Evolutionary conservation across 2,329 filamentous ascomycete species (phyloP).

Genomic region (Monilinia aucupariae): DNA sequence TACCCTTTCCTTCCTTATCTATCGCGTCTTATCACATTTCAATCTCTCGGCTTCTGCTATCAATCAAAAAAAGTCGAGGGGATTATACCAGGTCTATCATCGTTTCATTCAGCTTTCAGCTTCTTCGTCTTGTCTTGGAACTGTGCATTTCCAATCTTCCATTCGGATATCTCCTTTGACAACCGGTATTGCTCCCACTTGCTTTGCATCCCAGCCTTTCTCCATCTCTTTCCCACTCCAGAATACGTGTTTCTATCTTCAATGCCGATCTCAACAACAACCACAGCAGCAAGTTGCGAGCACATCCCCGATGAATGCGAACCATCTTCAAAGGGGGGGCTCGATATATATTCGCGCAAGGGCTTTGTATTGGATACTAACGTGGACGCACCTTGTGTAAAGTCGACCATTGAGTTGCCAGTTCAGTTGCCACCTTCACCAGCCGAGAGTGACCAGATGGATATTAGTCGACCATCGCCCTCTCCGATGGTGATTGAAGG

Average conservation of each 20-base stretch:
- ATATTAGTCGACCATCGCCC: conserved; percentile 19
- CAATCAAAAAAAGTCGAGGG: background rate
- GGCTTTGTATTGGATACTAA: background rate
- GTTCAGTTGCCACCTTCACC: conserved; percentile 28
- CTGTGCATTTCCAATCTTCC: background rate
- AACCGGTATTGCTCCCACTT: background rate
- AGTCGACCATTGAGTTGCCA: conserved; percentile 15
- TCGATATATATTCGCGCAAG: conserved; percentile 1
- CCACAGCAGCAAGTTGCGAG: background rate
- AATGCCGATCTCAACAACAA: conserved; percentile 3
- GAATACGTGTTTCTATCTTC: background rate
- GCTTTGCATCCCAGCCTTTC: background rate
- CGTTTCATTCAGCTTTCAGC: background rate
- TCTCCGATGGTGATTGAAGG: conserved; percentile 21
- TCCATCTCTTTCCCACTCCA: background rate
- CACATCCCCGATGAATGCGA: conserved; percentile 3
- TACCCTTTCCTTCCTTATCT: no score
- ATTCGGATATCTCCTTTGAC: background rate
- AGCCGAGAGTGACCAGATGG: conserved; percentile 27
- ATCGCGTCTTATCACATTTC: conserved; percentile 5
- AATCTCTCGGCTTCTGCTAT: background rate
- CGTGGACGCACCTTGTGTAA: conserved; percentile 11
- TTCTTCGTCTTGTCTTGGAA: background rate
- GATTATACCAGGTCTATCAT: background rate
- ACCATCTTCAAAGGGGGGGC: background rate